These are phyloP conservation scores for Ettlia oleoabundans DNA, from an alignment of 139 green algal species.

Conservation along the genomic window DNA sequence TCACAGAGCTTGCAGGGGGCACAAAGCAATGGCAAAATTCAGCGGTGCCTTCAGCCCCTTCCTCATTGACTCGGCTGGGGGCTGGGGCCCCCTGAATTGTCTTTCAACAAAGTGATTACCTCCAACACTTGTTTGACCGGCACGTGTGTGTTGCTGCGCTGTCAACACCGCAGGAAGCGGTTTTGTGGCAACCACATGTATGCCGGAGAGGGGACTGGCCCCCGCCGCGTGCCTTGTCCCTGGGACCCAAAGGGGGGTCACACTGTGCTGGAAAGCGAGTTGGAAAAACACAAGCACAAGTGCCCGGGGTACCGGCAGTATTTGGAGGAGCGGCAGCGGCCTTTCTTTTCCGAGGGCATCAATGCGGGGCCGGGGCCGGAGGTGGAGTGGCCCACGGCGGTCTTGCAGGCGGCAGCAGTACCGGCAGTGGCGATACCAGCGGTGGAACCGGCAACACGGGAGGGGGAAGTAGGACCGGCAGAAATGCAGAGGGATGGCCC, in stretches of 20 bases:
- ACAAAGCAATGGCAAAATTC: too few relatives aligned
- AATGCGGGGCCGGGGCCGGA: background rate
- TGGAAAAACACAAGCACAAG: constrained; percentile 36
- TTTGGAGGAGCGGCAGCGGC: constrained; percentile 2
- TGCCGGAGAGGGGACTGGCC: background rate
- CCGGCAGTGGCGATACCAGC: background rate
- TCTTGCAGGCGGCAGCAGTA: background rate
- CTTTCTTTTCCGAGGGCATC: background rate
- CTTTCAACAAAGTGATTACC: too few relatives aligned
- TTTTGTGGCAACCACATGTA: constrained; percentile 45
- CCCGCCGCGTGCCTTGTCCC: constrained; percentile 30
- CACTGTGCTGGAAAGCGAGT: constrained; percentile 29
- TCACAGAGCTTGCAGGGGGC: too few relatives aligned
- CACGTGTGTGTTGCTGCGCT: too few relatives aligned
- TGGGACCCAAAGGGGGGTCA: constrained; percentile 17
- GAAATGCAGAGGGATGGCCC: too few relatives aligned
- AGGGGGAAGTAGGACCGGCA: background rate
- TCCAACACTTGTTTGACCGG: too few relatives aligned
- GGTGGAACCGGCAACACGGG: background rate
- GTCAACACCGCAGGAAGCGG: too few relatives aligned
- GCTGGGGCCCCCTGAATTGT: too few relatives aligned
- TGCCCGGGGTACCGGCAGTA: constrained; percentile 6
- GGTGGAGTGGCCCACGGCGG: background rate
- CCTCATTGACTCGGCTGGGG: too few relatives aligned
- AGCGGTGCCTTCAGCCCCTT: too few relatives aligned